Percentiles rank a stretch among this genome's conserved stretches.
These are phyloP conservation scores for Pouteria campechiana DNA, from an alignment of 179 eudicot genomes.

Conservation along the genomic window DNA sequence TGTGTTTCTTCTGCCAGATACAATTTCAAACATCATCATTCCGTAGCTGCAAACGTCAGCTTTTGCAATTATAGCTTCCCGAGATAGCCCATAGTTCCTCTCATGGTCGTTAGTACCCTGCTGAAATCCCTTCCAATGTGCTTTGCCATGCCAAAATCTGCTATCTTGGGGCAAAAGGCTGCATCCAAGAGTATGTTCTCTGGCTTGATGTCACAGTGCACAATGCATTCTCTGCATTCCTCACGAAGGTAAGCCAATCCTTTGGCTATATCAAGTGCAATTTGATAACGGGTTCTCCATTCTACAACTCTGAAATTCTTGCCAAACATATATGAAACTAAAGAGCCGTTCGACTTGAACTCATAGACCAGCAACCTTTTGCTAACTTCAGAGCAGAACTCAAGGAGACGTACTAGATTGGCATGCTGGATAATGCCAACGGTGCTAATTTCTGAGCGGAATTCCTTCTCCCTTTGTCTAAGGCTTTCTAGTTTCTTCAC, in stretches of 20 bases:
- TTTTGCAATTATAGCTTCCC: conserved; percentile 39
- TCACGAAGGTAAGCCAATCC: conserved; percentile 25
- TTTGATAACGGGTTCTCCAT: conserved; percentile 15
- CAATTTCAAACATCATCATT: conserved; percentile 41
- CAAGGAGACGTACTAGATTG: conserved; percentile 18
- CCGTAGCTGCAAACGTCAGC: conserved; percentile 56
- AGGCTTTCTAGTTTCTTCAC: conserved; percentile 52
- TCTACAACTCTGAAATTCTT: conserved; percentile 4
- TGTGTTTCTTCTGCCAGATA: conserved; percentile 27
- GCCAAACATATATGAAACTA: conserved; percentile 13
- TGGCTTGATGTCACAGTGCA: conserved; percentile 59
- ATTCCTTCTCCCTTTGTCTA: conserved; percentile 55
- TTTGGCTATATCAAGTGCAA: conserved; percentile 18
- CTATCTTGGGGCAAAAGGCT: conserved; percentile 37
- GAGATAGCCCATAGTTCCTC: conserved; percentile 57
- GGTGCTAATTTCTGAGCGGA: conserved; percentile 46
- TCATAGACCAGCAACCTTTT: conserved; percentile 36
- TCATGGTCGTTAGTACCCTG: conserved; percentile 49
- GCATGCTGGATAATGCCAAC: conserved; percentile 31
- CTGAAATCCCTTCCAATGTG: conserved; percentile 57
- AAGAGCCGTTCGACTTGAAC: conserved; percentile 19
- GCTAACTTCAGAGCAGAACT: conserved; percentile 12
- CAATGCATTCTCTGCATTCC: conserved; percentile 50
- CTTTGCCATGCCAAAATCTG: conserved; percentile 60
- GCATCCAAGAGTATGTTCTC: conserved; percentile 47